Evolutionary conservation across 129 eudicot species (phyloP), one percentile per base, ranked within the genome.

Genomic region (Flaveria trinervia): DNA sequence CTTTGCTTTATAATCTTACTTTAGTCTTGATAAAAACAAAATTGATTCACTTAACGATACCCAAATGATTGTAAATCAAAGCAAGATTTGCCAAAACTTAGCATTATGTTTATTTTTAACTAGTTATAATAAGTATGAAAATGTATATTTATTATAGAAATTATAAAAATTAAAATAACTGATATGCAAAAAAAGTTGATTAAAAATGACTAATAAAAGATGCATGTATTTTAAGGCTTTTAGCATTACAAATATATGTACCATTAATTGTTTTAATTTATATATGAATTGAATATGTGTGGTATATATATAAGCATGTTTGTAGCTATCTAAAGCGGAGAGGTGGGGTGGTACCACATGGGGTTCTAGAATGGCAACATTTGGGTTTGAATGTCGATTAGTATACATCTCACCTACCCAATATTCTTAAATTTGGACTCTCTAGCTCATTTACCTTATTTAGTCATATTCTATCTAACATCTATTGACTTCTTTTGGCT

Each of bases 271-370:
- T 51, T n/a, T 39, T 36, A 0, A 8, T 67, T 43, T 68, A 44
- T 43, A 4, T 44, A 62, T 41, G 25, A 41, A 18, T 43, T 41
- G 25, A 41, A 18, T 43, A 18, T 43, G n/a, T 51, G 11, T 15
- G 5, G n/a, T n/a, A n/a, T 4, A 9, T n/a, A 11, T 43, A 41
- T 17, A 4, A 10, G n/a, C 41, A 25, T 76, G 73, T 46, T 56
- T 57, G 76, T 69, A 69, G 23, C 25, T 56, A 70, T 70, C 41
- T 45, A 70, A 15, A 67, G 70, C 11, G 12, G 12, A 45, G 75
- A 65, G 68, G 36, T 72, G 65, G 83, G 74, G 59, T 54, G 79
- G 79, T 65, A 74, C 69, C 83, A 80, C 79, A 66, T 80, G 83
- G 79, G 79, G 25, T 44, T 80, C 46, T 64, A 79, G 68, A 72